These are phyloP conservation scores for Termitomyces sp. DNA, from an alignment of 768 basidiomycete species.

Conservation along the genomic window DNA sequence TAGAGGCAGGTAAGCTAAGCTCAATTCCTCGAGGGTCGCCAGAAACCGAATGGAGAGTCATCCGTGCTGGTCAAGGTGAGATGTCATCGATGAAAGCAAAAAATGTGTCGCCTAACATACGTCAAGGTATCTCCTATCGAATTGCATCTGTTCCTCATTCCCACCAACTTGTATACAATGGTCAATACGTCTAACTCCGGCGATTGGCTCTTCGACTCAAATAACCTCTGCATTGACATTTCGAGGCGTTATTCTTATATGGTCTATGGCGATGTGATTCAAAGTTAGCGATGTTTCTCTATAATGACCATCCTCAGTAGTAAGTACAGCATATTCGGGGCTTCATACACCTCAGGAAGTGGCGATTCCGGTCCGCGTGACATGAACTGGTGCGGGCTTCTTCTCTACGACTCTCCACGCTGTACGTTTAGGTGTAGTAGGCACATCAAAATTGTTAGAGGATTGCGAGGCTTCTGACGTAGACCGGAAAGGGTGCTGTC, in stretches of 20 bases:
- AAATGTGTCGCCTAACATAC: not conserved
- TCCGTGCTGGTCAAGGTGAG: not conserved
- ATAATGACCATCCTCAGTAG: not conserved
- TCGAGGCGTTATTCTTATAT: not conserved
- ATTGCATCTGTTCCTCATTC: not conserved
- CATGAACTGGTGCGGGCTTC: not conserved
- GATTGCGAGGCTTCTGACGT: slow-evolving; percentile 1
- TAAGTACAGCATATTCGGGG: not conserved
- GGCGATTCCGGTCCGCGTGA: not conserved
- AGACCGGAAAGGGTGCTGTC: not conserved
- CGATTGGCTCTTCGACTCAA: not conserved
- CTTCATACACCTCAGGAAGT: not conserved
- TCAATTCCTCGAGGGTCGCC: no score
- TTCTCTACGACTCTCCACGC: slow-evolving; percentile 9
- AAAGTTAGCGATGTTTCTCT: not conserved
- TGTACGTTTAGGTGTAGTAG: slow-evolving; percentile 7
- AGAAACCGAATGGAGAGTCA: no score
- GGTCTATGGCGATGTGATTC: not conserved
- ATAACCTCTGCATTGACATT: not conserved
- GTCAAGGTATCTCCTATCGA: not conserved
- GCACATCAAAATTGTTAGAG: not conserved
- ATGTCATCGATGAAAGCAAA: no score
- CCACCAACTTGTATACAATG: not conserved
- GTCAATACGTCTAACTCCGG: not conserved
- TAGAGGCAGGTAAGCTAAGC: no score